Conservation (phyloP, 257 asterid species). For the Agastache rugosa region DNA sequence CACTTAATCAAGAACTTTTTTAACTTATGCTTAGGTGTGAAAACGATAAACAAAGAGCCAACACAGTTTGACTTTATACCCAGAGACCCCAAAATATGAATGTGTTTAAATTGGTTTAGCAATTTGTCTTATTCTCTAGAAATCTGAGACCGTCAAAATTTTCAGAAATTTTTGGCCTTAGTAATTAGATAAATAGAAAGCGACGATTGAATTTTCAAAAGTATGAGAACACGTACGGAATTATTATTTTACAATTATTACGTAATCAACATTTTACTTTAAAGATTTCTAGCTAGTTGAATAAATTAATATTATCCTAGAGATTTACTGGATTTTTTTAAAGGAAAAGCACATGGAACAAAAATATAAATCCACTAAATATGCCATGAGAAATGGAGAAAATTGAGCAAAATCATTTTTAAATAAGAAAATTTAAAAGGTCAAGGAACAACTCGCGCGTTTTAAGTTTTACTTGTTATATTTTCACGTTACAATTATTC, state of each 20-base stretch:
- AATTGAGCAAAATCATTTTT: background rate
- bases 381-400: slow-evolving; percentile 43
- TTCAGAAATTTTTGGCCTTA: slow-evolving; percentile 21
- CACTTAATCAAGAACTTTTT: background rate
- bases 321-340: background rate
- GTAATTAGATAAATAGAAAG: background rate
- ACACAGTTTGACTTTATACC: slow-evolving; percentile 29
- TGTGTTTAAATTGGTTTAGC: background rate
- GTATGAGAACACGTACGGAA: background rate
- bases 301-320: slow-evolving; percentile 12
- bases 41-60: slow-evolving; percentile 7
- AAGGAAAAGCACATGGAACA: slow-evolving; percentile 27
- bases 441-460: too few relatives aligned
- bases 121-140: slow-evolving; percentile 29
- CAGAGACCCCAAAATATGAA: background rate
- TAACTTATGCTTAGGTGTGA: background rate
- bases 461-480: too few relatives aligned
- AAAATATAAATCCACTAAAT: slow-evolving; percentile 24
- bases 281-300: background rate
- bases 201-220: background rate
- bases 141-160: slow-evolving; percentile 24
- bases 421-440: background rate
- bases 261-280: background rate
- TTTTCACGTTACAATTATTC: too few relatives aligned
- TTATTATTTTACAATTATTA: background rate